Conservation (phyloP, 2,329 filamentous ascomycete genomes). For the Clarireedia sp. region DNA sequence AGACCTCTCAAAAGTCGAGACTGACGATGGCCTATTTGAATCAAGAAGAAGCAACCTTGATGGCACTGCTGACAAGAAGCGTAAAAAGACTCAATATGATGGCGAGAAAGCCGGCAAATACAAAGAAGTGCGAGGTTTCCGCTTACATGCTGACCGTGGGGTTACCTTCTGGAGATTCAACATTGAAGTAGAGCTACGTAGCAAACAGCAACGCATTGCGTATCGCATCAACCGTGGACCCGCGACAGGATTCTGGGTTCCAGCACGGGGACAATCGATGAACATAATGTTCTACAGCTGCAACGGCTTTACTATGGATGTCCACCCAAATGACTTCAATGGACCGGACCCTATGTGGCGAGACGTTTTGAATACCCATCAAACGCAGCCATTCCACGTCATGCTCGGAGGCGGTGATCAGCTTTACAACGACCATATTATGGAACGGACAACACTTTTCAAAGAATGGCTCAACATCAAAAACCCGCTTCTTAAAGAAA, state of each 20-base stretch:
- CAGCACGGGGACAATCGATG: slow-evolving; percentile 76
- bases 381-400: slow-evolving; percentile 87
- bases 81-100: slow-evolving; percentile 52
- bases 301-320: slow-evolving; percentile 84
- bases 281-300: slow-evolving; percentile 99
- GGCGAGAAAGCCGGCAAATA: slow-evolving; percentile 77
- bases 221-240: slow-evolving; percentile 94
- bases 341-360: slow-evolving; percentile 96
- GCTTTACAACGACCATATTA: slow-evolving; percentile 86
- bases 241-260: slow-evolving; percentile 89
- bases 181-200: slow-evolving; percentile 77
- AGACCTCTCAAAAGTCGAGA: slow-evolving; percentile 73
- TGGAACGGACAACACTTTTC: slow-evolving; percentile 68
- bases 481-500: slow-evolving; percentile 72
- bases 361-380: slow-evolving; percentile 87
- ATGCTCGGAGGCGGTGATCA: slow-evolving; percentile 98
- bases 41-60: slow-evolving; percentile 48
- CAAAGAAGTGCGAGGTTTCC: slow-evolving; percentile 73
- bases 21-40: slow-evolving; percentile 77
- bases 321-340: slow-evolving; percentile 71
- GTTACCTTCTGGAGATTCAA: slow-evolving; percentile 98
- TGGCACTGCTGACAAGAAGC: slow-evolving; percentile 39
- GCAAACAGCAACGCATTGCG: slow-evolving; percentile 74
- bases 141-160: slow-evolving; percentile 77
- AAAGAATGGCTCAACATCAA: slow-evolving; percentile 76